phyloP scores from a whole-genome alignment of 768 basidiomycete species.

The Fistulinella prunicolor region DNA sequence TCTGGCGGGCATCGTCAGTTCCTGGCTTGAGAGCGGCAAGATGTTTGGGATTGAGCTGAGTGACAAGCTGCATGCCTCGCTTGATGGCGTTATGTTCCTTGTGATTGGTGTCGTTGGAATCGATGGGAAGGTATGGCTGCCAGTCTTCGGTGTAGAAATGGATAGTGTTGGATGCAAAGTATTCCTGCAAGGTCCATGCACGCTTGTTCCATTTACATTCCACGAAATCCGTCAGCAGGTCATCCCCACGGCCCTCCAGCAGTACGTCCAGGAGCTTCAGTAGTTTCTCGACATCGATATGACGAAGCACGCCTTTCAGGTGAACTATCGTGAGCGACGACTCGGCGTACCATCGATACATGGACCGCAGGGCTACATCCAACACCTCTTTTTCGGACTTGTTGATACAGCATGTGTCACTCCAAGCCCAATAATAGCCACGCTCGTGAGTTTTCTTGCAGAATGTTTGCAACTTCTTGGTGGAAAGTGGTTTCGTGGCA shows the following conservation, averaged over 20 bases:
- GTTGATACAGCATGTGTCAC: constrained; percentile 27
- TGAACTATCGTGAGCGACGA: constrained; percentile 26
- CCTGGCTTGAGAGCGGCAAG: constrained; percentile 12
- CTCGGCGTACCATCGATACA: constrained; percentile 26
- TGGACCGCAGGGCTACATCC: constrained; percentile 19
- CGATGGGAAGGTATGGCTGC: constrained; percentile 16
- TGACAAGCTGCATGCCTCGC: constrained; percentile 15
- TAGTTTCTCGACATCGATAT: neutral
- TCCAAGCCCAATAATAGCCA: constrained; percentile 24
- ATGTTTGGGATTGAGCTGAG: neutral
- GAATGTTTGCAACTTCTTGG: constrained; percentile 11
- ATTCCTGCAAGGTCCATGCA: constrained; percentile 23
- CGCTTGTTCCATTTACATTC: constrained; percentile 22
- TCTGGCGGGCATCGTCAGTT: constrained; percentile 7
- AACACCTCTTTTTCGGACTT: constrained; percentile 15
- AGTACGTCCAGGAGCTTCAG: neutral
- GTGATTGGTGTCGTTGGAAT: constrained; percentile 6
- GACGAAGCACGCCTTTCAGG: constrained; percentile 11
- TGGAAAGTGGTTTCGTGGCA: neutral
- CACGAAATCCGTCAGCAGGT: constrained; percentile 5
- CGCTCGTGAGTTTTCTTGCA: constrained; percentile 5
- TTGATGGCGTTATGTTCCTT: constrained; percentile 7
- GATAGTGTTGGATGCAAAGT: constrained; percentile 19
- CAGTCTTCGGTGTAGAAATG: constrained; percentile 26
- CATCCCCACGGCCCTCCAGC: neutral